These are phyloP conservation scores for Melanomma pulvis-pyrius DNA, from an alignment of 495 filamentous ascomycete species.

Conservation along the genomic window DNA sequence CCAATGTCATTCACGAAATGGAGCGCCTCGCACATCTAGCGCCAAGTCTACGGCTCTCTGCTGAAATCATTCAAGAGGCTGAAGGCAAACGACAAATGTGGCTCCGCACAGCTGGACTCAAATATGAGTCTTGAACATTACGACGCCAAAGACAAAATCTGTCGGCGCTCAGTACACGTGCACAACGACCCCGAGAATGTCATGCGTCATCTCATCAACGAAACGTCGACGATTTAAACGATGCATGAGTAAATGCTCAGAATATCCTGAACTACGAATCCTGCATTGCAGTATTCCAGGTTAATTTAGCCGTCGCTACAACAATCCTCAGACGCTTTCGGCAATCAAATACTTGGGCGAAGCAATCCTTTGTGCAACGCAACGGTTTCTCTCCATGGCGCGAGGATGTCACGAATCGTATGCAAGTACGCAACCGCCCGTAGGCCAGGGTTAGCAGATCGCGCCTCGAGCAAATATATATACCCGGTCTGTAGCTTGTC, in stretches of 20 bases:
- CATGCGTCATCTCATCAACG: not conserved
- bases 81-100: constrained; percentile 64
- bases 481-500: not conserved
- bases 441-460: not conserved
- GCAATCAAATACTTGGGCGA: not conserved
- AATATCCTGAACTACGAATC: not conserved
- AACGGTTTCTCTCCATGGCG: not conserved
- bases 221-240: not conserved
- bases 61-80: constrained; percentile 78
- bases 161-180: too few species aligned
- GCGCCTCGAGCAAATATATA: not conserved
- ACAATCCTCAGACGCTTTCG: not conserved
- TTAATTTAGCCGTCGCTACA: constrained; percentile 18
- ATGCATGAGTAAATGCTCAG: constrained; percentile 1
- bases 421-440: not conserved
- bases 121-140: constrained; percentile 23
- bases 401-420: not conserved
- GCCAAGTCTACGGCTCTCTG: constrained; percentile 70
- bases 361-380: not conserved
- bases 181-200: not conserved
- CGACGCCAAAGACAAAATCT: not conserved
- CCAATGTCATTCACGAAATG: constrained; percentile 71
- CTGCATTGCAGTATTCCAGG: constrained; percentile 17
- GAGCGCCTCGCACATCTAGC: constrained; percentile 73
- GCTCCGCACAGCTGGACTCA: constrained; percentile 44